Base-by-base conservation (phyloP, 192 early-diverging fungal species). In the Geranomyces michiganensis region DNA sequence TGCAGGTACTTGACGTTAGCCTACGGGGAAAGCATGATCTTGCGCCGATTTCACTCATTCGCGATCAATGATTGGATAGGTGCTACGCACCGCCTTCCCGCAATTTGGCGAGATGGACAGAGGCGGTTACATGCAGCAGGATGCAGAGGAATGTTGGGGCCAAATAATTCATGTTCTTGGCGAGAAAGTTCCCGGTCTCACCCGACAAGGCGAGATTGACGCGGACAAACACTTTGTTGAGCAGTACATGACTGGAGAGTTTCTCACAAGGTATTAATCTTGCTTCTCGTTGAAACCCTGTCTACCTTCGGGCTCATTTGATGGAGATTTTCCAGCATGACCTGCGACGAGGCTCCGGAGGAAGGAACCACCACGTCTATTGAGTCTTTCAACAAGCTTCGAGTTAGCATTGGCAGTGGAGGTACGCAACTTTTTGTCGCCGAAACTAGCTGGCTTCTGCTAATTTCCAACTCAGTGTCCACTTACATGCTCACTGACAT, bases 71-170 rank as follows among this genome's bases (percentile, higher is more conserved):
- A 32, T 90, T 47, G n/a, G n/a, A n/a, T n/a, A n/a, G n/a, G n/a
- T n/a, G n/a, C 78, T 99, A 48, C 88, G 94, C 21, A 79, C 80
- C 41, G 84, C 84, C 7, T 97, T 89, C 67, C 96, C 94, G 47
- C 92, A 94, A 78, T 98, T 96, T 77, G 88, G 83, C 8, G 92
- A 97, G 76, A 82, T 81, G 69, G 90, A 93, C 48, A 76, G 76
- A 47, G 80, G 82, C 44, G 81, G 84, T 24, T 94, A 80, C 72
- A 85, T 90, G 79, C 97, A 99, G 79, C 97, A 99, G 78, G 97
- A 99, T 76, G 97, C 97, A 1, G 95, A 99, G 76, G 97, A 99
- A 74, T 97, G 92, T 79, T 98, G 94, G 95, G 90, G 88, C 72
- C 85, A 96, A 76, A 74, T 98, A 29, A 75, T 98, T 19, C 85